Evolutionary conservation across 768 basidiomycete genomes (phyloP).

Genomic region (Chlorophyllum brunneum): DNA sequence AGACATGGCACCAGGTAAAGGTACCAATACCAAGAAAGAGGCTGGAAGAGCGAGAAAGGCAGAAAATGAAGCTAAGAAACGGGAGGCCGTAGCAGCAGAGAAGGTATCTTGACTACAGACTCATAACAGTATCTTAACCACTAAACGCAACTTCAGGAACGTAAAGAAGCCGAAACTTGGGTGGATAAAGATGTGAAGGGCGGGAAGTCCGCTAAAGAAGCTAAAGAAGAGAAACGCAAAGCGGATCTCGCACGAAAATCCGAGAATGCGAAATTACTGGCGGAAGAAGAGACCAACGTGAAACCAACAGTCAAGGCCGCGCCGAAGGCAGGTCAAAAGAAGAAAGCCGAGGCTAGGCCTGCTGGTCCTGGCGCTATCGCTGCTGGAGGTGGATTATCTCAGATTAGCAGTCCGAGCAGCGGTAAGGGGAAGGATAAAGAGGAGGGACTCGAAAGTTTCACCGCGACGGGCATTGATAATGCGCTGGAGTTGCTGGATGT

Average conservation of each 20-base stretch:
- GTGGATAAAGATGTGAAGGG: constrained; percentile 55
- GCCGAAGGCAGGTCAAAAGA: constrained; percentile 61
- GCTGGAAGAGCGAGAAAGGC: constrained; percentile 87
- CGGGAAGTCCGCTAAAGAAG: constrained; percentile 60
- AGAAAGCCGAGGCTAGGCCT: constrained; percentile 50
- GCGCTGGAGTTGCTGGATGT: constrained; percentile 85
- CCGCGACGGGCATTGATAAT: constrained; percentile 88
- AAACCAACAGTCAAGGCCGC: constrained; percentile 58
- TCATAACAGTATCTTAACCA: neutral
- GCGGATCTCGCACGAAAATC: constrained; percentile 84
- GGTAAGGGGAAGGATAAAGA: constrained; percentile 28
- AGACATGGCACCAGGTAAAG: constrained; percentile 80
- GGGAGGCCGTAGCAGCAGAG: constrained; percentile 53
- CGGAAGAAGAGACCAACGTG: constrained; percentile 76
- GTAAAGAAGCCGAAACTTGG: constrained; percentile 69
- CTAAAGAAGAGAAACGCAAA: constrained; percentile 75
- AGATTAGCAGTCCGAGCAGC: constrained; percentile 18
- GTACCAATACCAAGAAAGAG: constrained; percentile 91
- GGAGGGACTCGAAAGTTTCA: constrained; percentile 58
- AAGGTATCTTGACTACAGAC: constrained; percentile 36
- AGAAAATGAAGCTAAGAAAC: constrained; percentile 84
- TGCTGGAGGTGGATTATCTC: constrained; percentile 54
- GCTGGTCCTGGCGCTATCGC: constrained; percentile 85
- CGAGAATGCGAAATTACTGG: constrained; percentile 78
- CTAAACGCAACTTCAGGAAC: constrained; percentile 49